Evolutionary conservation across 768 basidiomycete genomes (phyloP).

Genomic region (Galerina sulciceps): DNA sequence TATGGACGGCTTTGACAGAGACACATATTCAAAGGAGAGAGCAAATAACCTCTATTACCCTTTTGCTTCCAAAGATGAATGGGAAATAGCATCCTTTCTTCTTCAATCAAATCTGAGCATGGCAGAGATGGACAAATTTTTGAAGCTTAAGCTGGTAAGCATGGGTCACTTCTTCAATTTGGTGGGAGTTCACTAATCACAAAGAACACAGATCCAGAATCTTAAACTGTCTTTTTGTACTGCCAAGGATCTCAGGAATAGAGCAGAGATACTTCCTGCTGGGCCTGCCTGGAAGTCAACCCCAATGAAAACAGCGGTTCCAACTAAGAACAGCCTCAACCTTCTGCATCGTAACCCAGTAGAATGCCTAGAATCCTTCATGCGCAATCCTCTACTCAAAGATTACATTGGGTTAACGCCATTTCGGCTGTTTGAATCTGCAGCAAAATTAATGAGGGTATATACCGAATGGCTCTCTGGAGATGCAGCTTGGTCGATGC

Average conservation of each 20-base stretch:
- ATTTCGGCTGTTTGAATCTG: slow-evolving; percentile 12
- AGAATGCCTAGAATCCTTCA: slow-evolving; percentile 30
- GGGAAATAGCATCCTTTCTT: slow-evolving; percentile 35
- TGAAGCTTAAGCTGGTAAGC: slow-evolving; percentile 29
- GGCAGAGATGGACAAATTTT: slow-evolving; percentile 29
- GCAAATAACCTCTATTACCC: slow-evolving; percentile 32
- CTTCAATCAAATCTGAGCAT: slow-evolving; percentile 31
- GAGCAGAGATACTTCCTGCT: slow-evolving; percentile 29
- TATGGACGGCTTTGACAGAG: slow-evolving; percentile 28
- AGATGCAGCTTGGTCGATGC: slow-evolving; percentile 20
- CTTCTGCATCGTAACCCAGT: slow-evolving; percentile 32
- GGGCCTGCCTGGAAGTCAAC: slow-evolving; percentile 30
- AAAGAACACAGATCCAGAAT: slow-evolving; percentile 10
- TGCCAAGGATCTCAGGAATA: slow-evolving; percentile 28
- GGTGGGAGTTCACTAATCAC: neutral
- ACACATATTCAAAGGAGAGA: slow-evolving; percentile 23
- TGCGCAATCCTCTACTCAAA: slow-evolving; percentile 28
- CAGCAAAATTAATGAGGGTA: slow-evolving; percentile 12
- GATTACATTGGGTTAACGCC: slow-evolving; percentile 28
- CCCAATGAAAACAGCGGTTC: slow-evolving; percentile 11
- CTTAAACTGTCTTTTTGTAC: slow-evolving; percentile 26
- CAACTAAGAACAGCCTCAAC: slow-evolving; percentile 24
- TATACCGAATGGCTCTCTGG: slow-evolving; percentile 25
- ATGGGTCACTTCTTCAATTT: neutral
- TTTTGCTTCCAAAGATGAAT: slow-evolving; percentile 33